These are phyloP conservation scores for Naumovozyma castellii DNA, from an alignment of 805 yeast genomes.

Conservation along the genomic window DNA sequence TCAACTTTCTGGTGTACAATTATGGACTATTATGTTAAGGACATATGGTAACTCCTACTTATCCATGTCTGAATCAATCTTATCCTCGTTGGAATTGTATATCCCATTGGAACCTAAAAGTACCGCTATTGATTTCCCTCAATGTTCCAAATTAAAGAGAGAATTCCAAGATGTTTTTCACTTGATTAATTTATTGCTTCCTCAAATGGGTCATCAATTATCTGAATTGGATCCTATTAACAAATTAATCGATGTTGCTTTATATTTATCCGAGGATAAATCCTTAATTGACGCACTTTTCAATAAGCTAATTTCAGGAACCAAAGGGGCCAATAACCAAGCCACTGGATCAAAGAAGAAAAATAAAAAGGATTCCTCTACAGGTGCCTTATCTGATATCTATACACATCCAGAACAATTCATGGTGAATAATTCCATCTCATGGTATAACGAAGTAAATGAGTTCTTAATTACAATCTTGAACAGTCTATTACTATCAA, in stretches of 20 bases:
- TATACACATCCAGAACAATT: conserved; percentile 58
- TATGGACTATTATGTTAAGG: conserved; percentile 29
- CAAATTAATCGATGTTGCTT: conserved; percentile 50
- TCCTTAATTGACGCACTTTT: conserved; percentile 22
- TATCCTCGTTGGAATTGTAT: conserved; percentile 47
- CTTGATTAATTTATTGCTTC: conserved; percentile 12
- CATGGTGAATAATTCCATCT: conserved; percentile 32
- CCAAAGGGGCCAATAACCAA: conserved; percentile 3
- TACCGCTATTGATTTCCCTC: conserved; percentile 35
- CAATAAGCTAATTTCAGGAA: conserved; percentile 6
- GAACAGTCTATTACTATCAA: conserved; percentile 42
- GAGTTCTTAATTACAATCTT: conserved; percentile 43
- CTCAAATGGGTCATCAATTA: conserved; percentile 31
- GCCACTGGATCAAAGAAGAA: conserved; percentile 21
- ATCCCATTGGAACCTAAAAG: conserved; percentile 42
- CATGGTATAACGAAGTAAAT: conserved; percentile 27
- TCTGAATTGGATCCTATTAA: conserved; percentile 44
- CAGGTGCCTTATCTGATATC: conserved; percentile 53
- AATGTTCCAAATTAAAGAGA: conserved; percentile 17
- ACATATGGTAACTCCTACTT: conserved; percentile 30
- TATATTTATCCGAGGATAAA: conserved; percentile 32
- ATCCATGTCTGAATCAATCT: conserved; percentile 42
- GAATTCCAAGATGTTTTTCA: conserved; percentile 19
- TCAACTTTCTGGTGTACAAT: conserved; percentile 37
- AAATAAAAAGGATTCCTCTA: conserved; percentile 36